Percentiles rank a stretch among this genome's conserved stretches.
phyloP scores from a whole-genome alignment of 805 yeast genomes.

The Yarrowia phangngaensis region DNA sequence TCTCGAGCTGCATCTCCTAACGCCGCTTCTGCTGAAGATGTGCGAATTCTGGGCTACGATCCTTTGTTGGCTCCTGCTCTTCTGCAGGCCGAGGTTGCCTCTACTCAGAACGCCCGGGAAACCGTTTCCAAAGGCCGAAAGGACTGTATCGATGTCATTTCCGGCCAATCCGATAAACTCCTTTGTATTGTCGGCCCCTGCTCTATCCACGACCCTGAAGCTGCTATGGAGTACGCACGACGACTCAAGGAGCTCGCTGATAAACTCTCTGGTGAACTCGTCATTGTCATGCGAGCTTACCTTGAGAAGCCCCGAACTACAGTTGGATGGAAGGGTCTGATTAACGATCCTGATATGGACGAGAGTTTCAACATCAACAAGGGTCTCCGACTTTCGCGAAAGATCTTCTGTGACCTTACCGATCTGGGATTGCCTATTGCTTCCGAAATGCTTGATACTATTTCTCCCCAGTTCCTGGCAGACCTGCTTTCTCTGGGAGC shows the following conservation, averaged over 20 bases:
- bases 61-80: slow-evolving; percentile 92
- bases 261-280: slow-evolving; percentile 70
- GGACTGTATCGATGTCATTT: slow-evolving; percentile 69
- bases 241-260: slow-evolving; percentile 63
- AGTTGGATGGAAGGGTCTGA: slow-evolving; percentile 98
- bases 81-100: slow-evolving; percentile 78
- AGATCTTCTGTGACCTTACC: slow-evolving; percentile 78
- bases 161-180: slow-evolving; percentile 75
- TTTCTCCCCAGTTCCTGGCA: slow-evolving; percentile 90
- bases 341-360: slow-evolving; percentile 94
- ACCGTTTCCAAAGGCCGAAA: slow-evolving; percentile 74
- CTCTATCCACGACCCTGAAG: slow-evolving; percentile 86
- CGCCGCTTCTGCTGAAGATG: slow-evolving; percentile 62
- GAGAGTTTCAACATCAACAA: slow-evolving; percentile 91
- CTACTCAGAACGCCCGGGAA: slow-evolving; percentile 50
- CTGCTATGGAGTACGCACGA: slow-evolving; percentile 83
- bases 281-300: slow-evolving; percentile 94
- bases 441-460: slow-evolving; percentile 96
- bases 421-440: slow-evolving; percentile 84
- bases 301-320: slow-evolving; percentile 98
- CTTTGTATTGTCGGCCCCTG: slow-evolving; percentile 94
- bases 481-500: slow-evolving; percentile 94
- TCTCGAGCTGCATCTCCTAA: slow-evolving; percentile 43
- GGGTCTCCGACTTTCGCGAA: slow-evolving; percentile 84
- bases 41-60: slow-evolving; percentile 73